phyloP scores from a whole-genome alignment of 371 early-diverging fungal species.

The Sporodiniella umbellata region DNA sequence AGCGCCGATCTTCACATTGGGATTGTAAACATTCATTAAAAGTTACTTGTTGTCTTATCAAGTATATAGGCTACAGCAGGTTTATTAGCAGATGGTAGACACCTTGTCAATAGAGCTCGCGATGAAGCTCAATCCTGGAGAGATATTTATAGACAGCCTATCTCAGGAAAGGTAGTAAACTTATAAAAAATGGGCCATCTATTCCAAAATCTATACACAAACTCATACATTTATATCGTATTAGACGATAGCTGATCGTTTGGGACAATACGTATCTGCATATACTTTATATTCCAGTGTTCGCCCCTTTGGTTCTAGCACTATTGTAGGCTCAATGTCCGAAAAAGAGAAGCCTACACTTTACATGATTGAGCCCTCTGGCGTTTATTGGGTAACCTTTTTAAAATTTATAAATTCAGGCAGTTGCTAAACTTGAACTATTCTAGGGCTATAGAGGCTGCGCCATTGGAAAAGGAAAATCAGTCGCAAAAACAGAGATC shows the following conservation, averaged over 20 bases:
- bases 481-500: conserved; percentile 95
- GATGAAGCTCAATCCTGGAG: conserved; percentile 92
- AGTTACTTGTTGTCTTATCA: background rate
- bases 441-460: conserved; percentile 94
- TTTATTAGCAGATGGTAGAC: conserved; percentile 92
- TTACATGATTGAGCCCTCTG: conserved; percentile 96
- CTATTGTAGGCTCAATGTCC: conserved; percentile 77
- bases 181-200: background rate
- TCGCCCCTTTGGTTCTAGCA: conserved; percentile 92
- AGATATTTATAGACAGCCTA: conserved; percentile 78
- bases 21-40: conserved; percentile 53
- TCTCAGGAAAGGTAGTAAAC: conserved; percentile 73
- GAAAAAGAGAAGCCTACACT: conserved; percentile 75
- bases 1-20: conserved; percentile 92
- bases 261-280: conserved; percentile 91
- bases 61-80: conserved; percentile 86
- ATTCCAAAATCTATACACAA: background rate
- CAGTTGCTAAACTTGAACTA: background rate
- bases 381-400: conserved; percentile 85
- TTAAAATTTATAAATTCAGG: background rate
- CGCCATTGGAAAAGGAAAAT: conserved; percentile 95
- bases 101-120: conserved; percentile 85
- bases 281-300: conserved; percentile 96
- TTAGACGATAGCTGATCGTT: conserved; percentile 87
- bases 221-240: background rate